Conservation (phyloP, 1,139 yeast genomes). For the Meyerozyma smithsonii region DNA sequence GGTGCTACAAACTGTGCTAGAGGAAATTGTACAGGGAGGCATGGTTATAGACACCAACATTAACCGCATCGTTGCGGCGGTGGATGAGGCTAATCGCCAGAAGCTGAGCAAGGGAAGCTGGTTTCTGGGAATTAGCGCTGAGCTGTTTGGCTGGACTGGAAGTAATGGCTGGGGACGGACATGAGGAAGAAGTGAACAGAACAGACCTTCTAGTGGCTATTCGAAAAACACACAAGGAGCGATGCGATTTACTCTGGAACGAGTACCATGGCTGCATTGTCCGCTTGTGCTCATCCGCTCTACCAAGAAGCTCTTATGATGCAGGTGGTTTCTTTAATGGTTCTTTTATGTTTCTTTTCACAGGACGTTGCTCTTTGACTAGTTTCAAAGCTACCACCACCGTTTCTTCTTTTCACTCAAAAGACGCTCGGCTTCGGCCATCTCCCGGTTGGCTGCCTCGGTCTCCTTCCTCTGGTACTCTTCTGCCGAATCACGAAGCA, state of each 20-base stretch:
- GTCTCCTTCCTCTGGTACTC: conserved; percentile 42
- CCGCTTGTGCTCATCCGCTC: no score
- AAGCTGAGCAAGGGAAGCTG: conserved; percentile 14
- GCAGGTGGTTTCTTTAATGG: no score
- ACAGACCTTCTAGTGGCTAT: no score
- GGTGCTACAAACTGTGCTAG: conserved; percentile 83
- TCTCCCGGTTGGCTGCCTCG: conserved; percentile 40
- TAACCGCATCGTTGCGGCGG: conserved; percentile 74
- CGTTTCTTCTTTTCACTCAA: conserved; percentile 25
- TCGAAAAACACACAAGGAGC: not conserved
- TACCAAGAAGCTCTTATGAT: no score
- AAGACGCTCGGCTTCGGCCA: conserved; percentile 37
- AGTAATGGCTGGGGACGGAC: conserved; percentile 2
- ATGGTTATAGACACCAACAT: conserved; percentile 97
- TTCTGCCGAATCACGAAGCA: conserved; percentile 45
- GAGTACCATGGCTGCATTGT: no score
- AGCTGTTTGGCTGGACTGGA: not conserved
- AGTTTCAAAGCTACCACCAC: no score
- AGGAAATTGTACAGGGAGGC: conserved; percentile 95
- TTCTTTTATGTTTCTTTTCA: no score
- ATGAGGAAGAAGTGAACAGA: not conserved
- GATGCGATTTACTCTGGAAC: no score
- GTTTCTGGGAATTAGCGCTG: not conserved
- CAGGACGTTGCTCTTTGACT: no score
- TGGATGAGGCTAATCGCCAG: conserved; percentile 56